Base-by-base conservation (phyloP, 2,329 filamentous ascomycete genomes). In the Xylaria sp. region DNA sequence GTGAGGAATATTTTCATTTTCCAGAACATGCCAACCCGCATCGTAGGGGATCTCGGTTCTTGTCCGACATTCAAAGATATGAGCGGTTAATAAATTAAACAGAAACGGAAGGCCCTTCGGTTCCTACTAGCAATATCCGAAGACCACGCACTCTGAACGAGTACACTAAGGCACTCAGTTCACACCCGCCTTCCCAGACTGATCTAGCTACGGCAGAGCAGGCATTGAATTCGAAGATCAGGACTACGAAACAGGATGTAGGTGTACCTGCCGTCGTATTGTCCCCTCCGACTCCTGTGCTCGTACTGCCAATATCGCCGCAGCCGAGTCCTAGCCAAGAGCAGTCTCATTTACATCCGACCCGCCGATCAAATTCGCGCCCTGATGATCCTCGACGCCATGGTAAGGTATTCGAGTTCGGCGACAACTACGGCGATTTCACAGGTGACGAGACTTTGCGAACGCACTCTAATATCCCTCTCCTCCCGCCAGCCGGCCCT, bases 191-290 rank as follows among this genome's bases (percentile, higher is more conserved):
- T 2, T 46, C 61, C 1, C 20, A 38, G 10, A 38, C 46, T 2
- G 65, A 70, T 46, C 53, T 70, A 0, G n/a, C 44, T 13, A 51
- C 54, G 4, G 62, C 68, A 4, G 17, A 20, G 15, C 23, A 33
- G 40, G 17, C 46, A 10, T 48, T 38, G 20, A 44, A 26, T 0
- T 10, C 57, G 3, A 15, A 13, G 9, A 38, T 9, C 13, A 17
- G 3, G 13, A 17, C 5, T 46, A n/a, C 46, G 53, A 20, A 36
- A 31, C 5, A 20, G 9, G 38, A 42, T 20, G 15, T 58, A 6
- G 20, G 6, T 28, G 9, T 33, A 33, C 20, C 28, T 54, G 6
- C 51, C 31, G 11, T 36, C 51, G 20, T 7, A 6, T 9, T 54
- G 31, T 20, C 4, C 3, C 28, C 13, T 6, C 51, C 51, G n/a